phyloP scores from a whole-genome alignment of 441 rosid genomes.

The Euphorbia schlechtendalii region DNA sequence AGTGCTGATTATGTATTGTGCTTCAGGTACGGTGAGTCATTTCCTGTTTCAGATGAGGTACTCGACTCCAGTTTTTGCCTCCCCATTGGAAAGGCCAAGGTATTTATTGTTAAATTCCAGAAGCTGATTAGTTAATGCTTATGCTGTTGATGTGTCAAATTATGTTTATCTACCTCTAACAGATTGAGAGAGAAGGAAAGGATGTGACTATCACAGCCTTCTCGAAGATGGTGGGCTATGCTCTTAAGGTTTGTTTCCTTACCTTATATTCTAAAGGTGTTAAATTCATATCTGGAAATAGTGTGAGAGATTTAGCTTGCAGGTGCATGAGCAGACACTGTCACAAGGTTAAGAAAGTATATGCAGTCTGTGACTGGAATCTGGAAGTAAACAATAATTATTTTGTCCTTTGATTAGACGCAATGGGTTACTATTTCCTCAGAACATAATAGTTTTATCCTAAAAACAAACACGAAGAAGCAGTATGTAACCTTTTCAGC shows the following conservation, averaged over 20 bases:
- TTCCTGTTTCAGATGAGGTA: conserved; percentile 82
- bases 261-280: not conserved
- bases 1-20: conserved; percentile 9
- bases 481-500: not conserved
- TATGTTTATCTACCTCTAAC: conserved; percentile 15
- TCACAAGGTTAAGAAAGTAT: not conserved
- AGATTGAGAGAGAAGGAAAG: conserved; percentile 95
- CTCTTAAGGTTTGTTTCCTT: conserved; percentile 62
- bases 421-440: not conserved
- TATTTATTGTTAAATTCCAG: conserved; percentile 9
- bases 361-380: not conserved
- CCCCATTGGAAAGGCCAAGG: conserved; percentile 97
- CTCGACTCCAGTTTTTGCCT: conserved; percentile 95
- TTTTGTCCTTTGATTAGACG: not conserved
- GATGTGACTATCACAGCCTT: conserved; percentile 86
- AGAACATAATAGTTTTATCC: not conserved
- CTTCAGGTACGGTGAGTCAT: conserved; percentile 83
- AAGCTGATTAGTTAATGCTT: conserved; percentile 16
- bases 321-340: not conserved
- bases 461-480: not conserved
- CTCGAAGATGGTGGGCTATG: conserved; percentile 84
- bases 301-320: conserved; percentile 3
- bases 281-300: not conserved
- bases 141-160: conserved; percentile 3
- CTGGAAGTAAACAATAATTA: not conserved